phyloP scores from a whole-genome alignment of 2,329 filamentous ascomycete species.

The Diaporthe caulivora region DNA sequence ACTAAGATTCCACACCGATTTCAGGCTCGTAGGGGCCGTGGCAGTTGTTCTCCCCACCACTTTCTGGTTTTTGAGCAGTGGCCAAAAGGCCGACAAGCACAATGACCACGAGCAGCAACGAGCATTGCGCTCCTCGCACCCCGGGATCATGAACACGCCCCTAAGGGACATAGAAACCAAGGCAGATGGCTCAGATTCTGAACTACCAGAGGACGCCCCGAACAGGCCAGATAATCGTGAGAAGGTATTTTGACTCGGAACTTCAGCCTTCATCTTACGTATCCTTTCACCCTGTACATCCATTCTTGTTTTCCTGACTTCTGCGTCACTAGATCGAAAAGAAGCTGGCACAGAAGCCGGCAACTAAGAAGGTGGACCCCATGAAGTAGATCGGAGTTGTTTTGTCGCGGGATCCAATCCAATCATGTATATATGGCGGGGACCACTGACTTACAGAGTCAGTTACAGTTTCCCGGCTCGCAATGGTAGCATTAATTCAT shows the following conservation, averaged over 20 bases:
- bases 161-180: conserved; percentile 16
- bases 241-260: not conserved
- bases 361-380: conserved; percentile 39
- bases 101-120: conserved; percentile 20
- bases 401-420: not conserved
- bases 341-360: conserved; percentile 45
- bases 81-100: conserved; percentile 15
- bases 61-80: conserved; percentile 8
- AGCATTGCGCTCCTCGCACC: conserved; percentile 2
- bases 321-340: conserved; percentile 43
- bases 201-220: conserved; percentile 19
- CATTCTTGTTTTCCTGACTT: conserved; percentile 8
- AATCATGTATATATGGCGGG: not conserved
- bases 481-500: not conserved
- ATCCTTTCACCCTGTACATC: too few species aligned
- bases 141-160: conserved; percentile 3
- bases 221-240: conserved; percentile 35
- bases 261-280: not conserved
- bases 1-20: not conserved
- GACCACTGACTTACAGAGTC: not conserved
- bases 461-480: not conserved
- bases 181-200: conserved; percentile 20
- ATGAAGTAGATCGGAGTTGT: not conserved
- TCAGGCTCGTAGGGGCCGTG: conserved; percentile 9
- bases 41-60: not conserved